Conservation (phyloP, 257 asterid genomes). For the Penstemon eatonii region DNA sequence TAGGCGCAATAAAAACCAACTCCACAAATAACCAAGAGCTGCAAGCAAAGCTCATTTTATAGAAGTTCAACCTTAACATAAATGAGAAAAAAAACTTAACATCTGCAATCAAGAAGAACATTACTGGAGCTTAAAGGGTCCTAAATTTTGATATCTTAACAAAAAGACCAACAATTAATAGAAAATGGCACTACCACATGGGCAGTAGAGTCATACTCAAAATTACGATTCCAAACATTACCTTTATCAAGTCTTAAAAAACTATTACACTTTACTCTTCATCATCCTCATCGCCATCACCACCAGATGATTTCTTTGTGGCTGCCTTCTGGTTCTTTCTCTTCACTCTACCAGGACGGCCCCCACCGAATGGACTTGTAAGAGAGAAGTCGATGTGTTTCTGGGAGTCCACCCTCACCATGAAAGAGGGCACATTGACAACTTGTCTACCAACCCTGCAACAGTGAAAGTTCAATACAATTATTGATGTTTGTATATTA, state of each 20-base stretch:
- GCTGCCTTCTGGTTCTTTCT: too few species aligned
- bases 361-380: too few species aligned
- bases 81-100: not conserved
- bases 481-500: too few species aligned
- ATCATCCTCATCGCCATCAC: too few species aligned
- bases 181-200: not conserved
- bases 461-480: too few species aligned
- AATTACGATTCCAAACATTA: slow-evolving; percentile 16
- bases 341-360: too few species aligned
- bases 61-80: not conserved
- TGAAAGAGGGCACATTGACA: too few species aligned
- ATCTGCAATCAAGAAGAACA: not conserved
- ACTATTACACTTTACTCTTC: slow-evolving; percentile 38
- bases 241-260: not conserved
- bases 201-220: slow-evolving; percentile 13
- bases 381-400: too few species aligned
- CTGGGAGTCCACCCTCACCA: too few species aligned
- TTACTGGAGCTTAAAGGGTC: slow-evolving; percentile 1
- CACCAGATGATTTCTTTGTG: too few species aligned
- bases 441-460: too few species aligned
- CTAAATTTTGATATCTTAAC: slow-evolving; percentile 22
- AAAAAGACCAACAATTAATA: slow-evolving; percentile 7
- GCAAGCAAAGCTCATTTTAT: not conserved
- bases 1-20: too few species aligned
- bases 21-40: not conserved